phyloP scores from a whole-genome alignment of 1,139 yeast genomes.

The Magnusiomyces suaveolens region DNA sequence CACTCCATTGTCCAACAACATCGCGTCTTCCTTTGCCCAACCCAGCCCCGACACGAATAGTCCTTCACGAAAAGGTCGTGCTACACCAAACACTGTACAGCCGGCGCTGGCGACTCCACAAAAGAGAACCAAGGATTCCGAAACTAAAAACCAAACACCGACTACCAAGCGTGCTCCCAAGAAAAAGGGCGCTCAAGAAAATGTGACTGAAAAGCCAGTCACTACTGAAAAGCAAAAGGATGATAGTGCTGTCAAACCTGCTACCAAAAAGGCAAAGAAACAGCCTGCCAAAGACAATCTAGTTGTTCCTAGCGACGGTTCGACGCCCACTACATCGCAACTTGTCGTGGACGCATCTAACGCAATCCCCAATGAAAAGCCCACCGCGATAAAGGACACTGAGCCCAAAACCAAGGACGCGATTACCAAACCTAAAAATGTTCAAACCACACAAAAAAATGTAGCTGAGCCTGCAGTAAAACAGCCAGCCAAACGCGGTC shows the following conservation, averaged over 20 bases:
- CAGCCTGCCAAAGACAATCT: background rate
- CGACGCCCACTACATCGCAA: too few species aligned
- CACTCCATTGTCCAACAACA: background rate
- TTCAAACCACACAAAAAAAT: background rate
- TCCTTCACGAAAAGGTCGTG: background rate
- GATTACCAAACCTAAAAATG: background rate
- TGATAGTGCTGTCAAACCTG: background rate
- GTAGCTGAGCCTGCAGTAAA: background rate
- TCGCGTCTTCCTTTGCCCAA: background rate
- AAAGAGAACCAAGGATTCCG: too few species aligned
- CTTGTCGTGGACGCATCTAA: too few species aligned
- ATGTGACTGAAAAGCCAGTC: background rate
- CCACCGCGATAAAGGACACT: background rate
- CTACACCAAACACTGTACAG: background rate
- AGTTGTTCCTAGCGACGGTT: background rate
- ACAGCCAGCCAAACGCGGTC: background rate
- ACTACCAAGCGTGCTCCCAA: too few species aligned
- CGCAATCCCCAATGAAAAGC: background rate
- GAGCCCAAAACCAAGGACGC: background rate
- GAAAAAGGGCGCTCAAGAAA: too few species aligned
- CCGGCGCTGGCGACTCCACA: too few species aligned
- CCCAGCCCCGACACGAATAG: background rate
- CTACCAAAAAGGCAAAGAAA: background rate
- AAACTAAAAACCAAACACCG: too few species aligned
- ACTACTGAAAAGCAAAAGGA: too few species aligned